Conservation (phyloP, 1,284 basidiomycete genomes). For the Leccinum griseonigrum region DNA sequence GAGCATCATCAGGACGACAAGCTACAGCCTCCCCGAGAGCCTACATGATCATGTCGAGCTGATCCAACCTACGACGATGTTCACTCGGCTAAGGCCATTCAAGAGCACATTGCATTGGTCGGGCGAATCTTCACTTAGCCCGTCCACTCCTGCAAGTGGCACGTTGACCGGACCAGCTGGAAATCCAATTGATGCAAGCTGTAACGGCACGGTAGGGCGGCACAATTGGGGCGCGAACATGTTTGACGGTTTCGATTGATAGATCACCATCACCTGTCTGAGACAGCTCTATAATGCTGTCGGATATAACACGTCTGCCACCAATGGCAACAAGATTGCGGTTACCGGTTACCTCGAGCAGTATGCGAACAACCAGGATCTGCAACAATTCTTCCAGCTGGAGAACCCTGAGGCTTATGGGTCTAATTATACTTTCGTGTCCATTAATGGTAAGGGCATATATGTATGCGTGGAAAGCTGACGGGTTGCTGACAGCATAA, state of each 20-base stretch:
- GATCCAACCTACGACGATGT: slow-evolving; percentile 74
- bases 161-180: slow-evolving; percentile 31
- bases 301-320: slow-evolving; percentile 38
- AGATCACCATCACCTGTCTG: slow-evolving; percentile 42
- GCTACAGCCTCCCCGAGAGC: slow-evolving; percentile 63
- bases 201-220: slow-evolving; percentile 40
- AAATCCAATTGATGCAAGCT: slow-evolving; percentile 49
- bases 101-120: slow-evolving; percentile 45
- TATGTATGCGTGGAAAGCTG: background rate
- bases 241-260: background rate
- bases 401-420: slow-evolving; percentile 29
- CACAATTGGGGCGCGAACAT: background rate
- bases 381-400: slow-evolving; percentile 53
- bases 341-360: slow-evolving; percentile 57
- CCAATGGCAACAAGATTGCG: slow-evolving; percentile 48
- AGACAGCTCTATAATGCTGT: slow-evolving; percentile 40
- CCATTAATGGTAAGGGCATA: slow-evolving; percentile 43
- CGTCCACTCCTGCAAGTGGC: slow-evolving; percentile 10
- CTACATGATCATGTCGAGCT: slow-evolving; percentile 66
- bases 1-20: slow-evolving; percentile 61
- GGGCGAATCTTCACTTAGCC: slow-evolving; percentile 2
- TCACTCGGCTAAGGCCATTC: slow-evolving; percentile 49
- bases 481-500: background rate
- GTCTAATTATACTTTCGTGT: slow-evolving; percentile 38
- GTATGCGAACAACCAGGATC: slow-evolving; percentile 53